Evolutionary conservation across 106 monocot genomes (phyloP).

Genomic region (Agapanthus africanus): DNA sequence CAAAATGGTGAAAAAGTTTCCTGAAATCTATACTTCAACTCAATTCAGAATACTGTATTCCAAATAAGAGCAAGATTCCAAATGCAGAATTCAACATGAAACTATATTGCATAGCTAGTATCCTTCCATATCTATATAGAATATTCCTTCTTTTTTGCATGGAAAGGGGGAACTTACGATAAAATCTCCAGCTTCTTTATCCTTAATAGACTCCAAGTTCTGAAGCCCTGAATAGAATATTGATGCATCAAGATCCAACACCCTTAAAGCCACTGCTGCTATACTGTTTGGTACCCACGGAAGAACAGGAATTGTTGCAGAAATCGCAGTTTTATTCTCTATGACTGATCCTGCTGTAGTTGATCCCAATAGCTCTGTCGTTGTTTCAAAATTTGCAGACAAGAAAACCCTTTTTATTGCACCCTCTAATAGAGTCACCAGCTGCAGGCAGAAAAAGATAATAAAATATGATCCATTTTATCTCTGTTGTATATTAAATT

Average conservation of each 20-base stretch:
- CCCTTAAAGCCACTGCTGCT: conserved; percentile 70
- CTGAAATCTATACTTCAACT: too few relatives aligned
- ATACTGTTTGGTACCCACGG: conserved; percentile 74
- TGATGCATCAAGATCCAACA: conserved; percentile 81
- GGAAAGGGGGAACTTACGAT: conserved; percentile 26
- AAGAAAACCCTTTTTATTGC: conserved; percentile 64
- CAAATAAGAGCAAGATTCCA: too few relatives aligned
- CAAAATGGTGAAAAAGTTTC: too few relatives aligned
- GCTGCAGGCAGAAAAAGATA: conserved; percentile 37
- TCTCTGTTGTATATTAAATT: too few relatives aligned
- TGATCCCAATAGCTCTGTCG: conserved; percentile 51
- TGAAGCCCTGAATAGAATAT: conserved; percentile 60
- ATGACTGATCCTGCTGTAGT: conserved; percentile 9
- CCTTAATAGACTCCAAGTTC: conserved; percentile 46
- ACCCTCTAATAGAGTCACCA: conserved; percentile 66
- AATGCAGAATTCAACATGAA: too few relatives aligned
- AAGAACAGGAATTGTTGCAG: conserved; percentile 58
- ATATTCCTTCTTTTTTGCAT: neutral
- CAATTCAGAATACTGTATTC: too few relatives aligned
- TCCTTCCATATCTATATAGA: too few relatives aligned
- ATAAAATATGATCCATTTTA: too few relatives aligned
- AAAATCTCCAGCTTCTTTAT: conserved; percentile 38
- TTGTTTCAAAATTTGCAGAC: conserved; percentile 76
- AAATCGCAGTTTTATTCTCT: neutral
- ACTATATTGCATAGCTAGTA: too few relatives aligned